phyloP scores from a whole-genome alignment of 2,329 filamentous ascomycete species.

The Thielaviopsis euricoi region DNA sequence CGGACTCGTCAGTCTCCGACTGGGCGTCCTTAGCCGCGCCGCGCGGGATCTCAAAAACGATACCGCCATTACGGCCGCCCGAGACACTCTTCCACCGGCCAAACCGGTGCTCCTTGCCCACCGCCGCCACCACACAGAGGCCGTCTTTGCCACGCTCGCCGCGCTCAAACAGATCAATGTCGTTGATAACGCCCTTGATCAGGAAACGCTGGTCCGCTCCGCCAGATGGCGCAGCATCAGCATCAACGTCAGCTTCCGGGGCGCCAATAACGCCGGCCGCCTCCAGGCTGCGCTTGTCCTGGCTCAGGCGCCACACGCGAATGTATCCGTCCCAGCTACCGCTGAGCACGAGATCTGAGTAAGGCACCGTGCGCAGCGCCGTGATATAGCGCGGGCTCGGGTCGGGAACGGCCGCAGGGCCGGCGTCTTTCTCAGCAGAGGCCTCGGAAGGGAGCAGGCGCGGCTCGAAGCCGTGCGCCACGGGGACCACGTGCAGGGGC shows the following conservation, averaged over 20 bases:
- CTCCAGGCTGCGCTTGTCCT: constrained; percentile 68
- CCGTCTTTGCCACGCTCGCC: constrained; percentile 62
- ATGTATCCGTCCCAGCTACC: constrained; percentile 91
- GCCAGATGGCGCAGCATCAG: constrained; percentile 17
- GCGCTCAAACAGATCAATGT: constrained; percentile 71
- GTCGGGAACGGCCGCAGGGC: constrained; percentile 40
- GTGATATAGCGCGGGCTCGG: constrained; percentile 79
- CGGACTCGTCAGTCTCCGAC: constrained; percentile 17
- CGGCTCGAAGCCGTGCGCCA: constrained; percentile 74
- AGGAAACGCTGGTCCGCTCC: constrained; percentile 14
- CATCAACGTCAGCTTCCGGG: constrained; percentile 14
- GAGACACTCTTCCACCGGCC: constrained; percentile 59
- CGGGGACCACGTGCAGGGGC: constrained; percentile 59
- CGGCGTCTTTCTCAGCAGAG: constrained; percentile 54
- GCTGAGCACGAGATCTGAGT: constrained; percentile 75
- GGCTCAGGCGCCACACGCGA: constrained; percentile 67
- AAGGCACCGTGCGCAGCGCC: constrained; percentile 69
- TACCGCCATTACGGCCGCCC: constrained; percentile 62
- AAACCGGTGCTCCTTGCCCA: constrained; percentile 72
- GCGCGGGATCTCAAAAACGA: constrained; percentile 64
- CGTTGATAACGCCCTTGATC: constrained; percentile 70
- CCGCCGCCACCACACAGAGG: constrained; percentile 67
- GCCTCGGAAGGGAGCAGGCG: constrained; percentile 49
- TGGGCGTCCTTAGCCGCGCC: constrained; percentile 15
- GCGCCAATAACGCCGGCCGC: constrained; percentile 44